phyloP scores from a whole-genome alignment of 768 basidiomycete genomes.

The Leccinellum albellum region DNA sequence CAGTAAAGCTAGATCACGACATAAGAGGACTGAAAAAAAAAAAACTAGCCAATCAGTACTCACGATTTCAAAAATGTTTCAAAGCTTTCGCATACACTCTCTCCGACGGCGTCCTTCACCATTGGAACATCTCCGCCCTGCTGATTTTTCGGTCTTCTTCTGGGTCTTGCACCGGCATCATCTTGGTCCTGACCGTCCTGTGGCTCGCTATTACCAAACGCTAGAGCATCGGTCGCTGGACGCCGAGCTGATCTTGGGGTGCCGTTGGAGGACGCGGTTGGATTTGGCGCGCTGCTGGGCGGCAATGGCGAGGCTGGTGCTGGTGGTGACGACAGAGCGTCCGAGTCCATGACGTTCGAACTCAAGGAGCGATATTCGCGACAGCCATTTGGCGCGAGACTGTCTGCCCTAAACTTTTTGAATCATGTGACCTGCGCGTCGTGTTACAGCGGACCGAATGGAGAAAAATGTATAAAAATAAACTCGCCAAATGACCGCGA shows the following conservation, averaged over 20 bases:
- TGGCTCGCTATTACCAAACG: slow-evolving; percentile 51
- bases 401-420: slow-evolving; percentile 38
- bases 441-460: too few relatives aligned
- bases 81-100: slow-evolving; percentile 90
- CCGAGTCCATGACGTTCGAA: slow-evolving; percentile 46
- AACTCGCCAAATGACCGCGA: background rate
- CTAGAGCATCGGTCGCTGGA: slow-evolving; percentile 49
- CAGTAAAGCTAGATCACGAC: slow-evolving; percentile 64
- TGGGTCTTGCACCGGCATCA: slow-evolving; percentile 40
- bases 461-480: background rate
- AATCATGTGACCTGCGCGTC: slow-evolving; percentile 19
- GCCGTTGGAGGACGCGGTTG: slow-evolving; percentile 35
- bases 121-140: slow-evolving; percentile 70
- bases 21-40: background rate
- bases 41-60: slow-evolving; percentile 25
- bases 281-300: slow-evolving; percentile 45
- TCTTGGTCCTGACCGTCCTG: slow-evolving; percentile 39
- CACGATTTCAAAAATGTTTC: slow-evolving; percentile 90
- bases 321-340: slow-evolving; percentile 46
- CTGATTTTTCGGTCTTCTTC: slow-evolving; percentile 40
- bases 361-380: slow-evolving; percentile 18
- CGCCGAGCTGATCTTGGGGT: slow-evolving; percentile 34
- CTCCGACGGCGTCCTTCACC: slow-evolving; percentile 92
- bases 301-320: slow-evolving; percentile 54
- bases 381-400: slow-evolving; percentile 39